Percentiles rank a stretch among this genome's conserved stretches.
These are phyloP conservation scores for Cystobasidiaceae sp. DNA, from an alignment of 1,284 basidiomycete genomes.

Conservation along the genomic window DNA sequence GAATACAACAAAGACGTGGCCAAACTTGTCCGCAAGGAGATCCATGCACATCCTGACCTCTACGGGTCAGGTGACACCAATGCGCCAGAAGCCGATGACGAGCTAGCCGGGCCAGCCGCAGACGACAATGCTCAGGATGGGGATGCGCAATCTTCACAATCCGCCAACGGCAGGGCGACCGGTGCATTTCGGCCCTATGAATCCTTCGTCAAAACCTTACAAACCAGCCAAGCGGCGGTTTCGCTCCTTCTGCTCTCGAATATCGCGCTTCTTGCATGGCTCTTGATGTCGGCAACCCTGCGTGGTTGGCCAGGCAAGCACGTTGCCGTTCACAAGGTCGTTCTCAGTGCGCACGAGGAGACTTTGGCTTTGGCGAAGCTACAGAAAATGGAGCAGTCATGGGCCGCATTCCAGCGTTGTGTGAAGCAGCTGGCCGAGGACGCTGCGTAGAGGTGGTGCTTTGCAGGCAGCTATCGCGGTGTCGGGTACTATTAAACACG, in stretches of 20 bases:
- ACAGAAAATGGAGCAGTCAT: conserved; percentile 11
- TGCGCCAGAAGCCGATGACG: conserved; percentile 26
- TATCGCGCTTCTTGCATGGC: conserved; percentile 21
- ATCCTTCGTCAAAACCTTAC: conserved; percentile 6
- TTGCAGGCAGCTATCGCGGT: background rate
- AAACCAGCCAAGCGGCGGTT: conserved; percentile 1
- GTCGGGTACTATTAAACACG: background rate
- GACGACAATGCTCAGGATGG: too few species aligned
- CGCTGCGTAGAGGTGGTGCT: background rate
- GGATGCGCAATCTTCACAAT: background rate
- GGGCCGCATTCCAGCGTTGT: conserved; percentile 12
- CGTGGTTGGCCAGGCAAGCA: background rate
- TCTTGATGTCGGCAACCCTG: background rate
- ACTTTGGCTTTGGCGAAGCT: conserved; percentile 8
- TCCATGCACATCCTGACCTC: conserved; percentile 17
- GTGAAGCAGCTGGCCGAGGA: conserved; percentile 13
- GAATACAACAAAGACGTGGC: conserved; percentile 32
- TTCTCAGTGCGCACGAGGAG: conserved; percentile 5
- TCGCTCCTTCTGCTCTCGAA: conserved; percentile 26
- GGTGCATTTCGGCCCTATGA: conserved; percentile 17
- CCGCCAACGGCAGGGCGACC: conserved; percentile 14
- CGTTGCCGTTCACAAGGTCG: conserved; percentile 4
- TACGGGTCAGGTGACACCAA: conserved; percentile 17
- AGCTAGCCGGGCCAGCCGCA: conserved; percentile 12
- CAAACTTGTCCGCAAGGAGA: conserved; percentile 23